A percentile compares a stretch with the other conserved stretches of the same genome.
phyloP scores from a whole-genome alignment of 495 filamentous ascomycete species.

The Chaetomium fimeti region DNA sequence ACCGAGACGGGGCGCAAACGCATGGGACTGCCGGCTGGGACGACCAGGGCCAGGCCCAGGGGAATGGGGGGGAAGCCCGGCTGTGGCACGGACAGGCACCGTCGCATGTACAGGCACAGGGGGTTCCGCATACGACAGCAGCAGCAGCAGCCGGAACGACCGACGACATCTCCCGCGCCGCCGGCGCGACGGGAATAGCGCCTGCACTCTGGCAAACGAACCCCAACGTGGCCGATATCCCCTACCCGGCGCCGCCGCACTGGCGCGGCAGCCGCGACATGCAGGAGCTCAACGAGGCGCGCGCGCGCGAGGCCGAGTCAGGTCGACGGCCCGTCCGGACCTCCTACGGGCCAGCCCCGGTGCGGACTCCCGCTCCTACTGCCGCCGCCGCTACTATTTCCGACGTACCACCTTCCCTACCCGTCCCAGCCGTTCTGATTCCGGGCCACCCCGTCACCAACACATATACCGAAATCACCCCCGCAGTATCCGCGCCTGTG shows the following conservation, averaged over 20 bases:
- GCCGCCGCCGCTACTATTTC: neutral
- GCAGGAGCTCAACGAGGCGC: slow-evolving; percentile 28
- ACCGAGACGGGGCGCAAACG: slow-evolving; percentile 7
- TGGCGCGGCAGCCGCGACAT: slow-evolving; percentile 24
- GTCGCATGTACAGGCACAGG: neutral
- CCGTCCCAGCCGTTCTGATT: neutral
- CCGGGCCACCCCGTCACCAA: no score
- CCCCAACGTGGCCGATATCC: slow-evolving; percentile 8
- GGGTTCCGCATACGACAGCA: neutral
- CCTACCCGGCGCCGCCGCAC: slow-evolving; percentile 14
- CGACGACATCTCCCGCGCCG: neutral
- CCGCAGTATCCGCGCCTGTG: neutral
- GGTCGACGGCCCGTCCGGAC: slow-evolving; percentile 14
- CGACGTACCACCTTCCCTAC: neutral
- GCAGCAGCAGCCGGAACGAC: neutral
- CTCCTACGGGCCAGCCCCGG: slow-evolving; percentile 27
- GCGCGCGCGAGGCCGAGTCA: slow-evolving; percentile 19
- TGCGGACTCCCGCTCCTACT: neutral
- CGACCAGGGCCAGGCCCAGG: neutral
- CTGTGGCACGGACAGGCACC: slow-evolving; percentile 7
- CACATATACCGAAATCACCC: slow-evolving; percentile 15
- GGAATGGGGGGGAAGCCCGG: neutral
- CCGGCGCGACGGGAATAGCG: neutral
- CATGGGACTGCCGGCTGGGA: neutral
- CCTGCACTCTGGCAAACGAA: neutral